A percentile compares a stretch with the other conserved stretches of the same genome.
These are phyloP conservation scores for Pontederia paniculata DNA, from an alignment of 176 grass and related monocot genomes.

Conservation along the genomic window DNA sequence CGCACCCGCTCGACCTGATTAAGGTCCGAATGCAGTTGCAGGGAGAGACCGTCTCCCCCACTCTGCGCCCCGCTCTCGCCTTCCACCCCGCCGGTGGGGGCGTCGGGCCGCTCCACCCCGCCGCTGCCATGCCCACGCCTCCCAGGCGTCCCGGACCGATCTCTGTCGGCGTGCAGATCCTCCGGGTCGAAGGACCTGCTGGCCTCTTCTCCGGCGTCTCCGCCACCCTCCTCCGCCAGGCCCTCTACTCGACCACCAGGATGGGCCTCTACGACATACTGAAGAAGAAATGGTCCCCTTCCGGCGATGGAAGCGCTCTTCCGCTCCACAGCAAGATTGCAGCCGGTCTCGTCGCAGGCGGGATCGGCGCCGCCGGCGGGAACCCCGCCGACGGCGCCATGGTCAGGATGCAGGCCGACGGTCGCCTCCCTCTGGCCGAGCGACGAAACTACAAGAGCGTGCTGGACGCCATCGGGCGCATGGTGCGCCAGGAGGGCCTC, in stretches of 20 bases:
- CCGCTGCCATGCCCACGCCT: background rate
- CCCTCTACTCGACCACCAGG: constrained; percentile 20
- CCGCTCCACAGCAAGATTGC: constrained; percentile 14
- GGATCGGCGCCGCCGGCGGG: constrained; percentile 13
- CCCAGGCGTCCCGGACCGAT: background rate
- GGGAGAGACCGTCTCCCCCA: constrained; percentile 3
- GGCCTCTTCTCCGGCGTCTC: constrained; percentile 15
- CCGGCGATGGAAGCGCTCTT: constrained; percentile 10
- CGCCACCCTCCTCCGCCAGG: constrained; percentile 16
- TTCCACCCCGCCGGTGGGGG: background rate
- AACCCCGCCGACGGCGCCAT: constrained; percentile 21
- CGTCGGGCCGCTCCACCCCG: background rate
- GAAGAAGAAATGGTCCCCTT: constrained; percentile 16
- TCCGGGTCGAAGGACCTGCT: constrained; percentile 1
- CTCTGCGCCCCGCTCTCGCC: constrained; percentile 14
- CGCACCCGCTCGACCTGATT: constrained; percentile 14
- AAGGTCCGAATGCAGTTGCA: constrained; percentile 22
- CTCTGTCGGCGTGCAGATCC: constrained; percentile 5
- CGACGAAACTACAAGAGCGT: constrained; percentile 16
- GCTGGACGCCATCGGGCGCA: constrained; percentile 18
- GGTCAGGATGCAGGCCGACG: constrained; percentile 23
- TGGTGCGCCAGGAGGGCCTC: constrained; percentile 9
- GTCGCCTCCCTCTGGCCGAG: constrained; percentile 10
- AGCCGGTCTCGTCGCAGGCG: constrained; percentile 11
- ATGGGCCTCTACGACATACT: constrained; percentile 22